A percentile compares a stretch with the other conserved stretches of the same genome.
Conservation (phyloP, 257 asterid species). For the Solanum arcanum region DNA sequence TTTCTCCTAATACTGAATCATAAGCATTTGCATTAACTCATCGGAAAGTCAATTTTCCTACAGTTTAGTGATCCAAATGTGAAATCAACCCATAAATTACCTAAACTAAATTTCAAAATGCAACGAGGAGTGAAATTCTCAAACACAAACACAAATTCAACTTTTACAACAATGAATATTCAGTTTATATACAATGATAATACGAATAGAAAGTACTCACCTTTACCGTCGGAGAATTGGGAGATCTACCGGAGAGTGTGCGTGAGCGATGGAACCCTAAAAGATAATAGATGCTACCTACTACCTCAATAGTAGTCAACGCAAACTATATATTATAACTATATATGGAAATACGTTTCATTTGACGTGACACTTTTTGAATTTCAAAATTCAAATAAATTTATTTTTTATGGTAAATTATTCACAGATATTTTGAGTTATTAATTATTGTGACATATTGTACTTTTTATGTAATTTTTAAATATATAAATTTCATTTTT, state of each 20-base stretch:
- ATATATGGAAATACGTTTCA: background rate
- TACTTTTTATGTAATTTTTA: rapidly evolving
- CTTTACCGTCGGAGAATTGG: background rate
- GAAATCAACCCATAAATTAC: background rate
- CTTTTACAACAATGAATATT: background rate
- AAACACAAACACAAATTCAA: background rate
- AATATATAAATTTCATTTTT: no score
- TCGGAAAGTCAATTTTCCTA: background rate
- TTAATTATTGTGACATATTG: no score
- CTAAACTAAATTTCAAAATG: background rate
- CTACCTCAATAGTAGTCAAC: background rate
- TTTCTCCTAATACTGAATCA: background rate
- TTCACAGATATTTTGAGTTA: rapidly evolving
- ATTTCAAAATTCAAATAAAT: no score
- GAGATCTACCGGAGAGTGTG: background rate
- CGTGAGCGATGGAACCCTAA: background rate
- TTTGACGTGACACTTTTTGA: no score
- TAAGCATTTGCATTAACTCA: background rate
- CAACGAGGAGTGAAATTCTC: background rate
- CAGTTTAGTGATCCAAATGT: background rate
- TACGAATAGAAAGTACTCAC: background rate
- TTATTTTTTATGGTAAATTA: no score
- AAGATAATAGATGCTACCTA: background rate
- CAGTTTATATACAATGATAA: background rate
- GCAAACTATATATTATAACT: background rate